phyloP scores from a whole-genome alignment of 208 protist genomes.

The Wallacemonas collosoma region DNA sequence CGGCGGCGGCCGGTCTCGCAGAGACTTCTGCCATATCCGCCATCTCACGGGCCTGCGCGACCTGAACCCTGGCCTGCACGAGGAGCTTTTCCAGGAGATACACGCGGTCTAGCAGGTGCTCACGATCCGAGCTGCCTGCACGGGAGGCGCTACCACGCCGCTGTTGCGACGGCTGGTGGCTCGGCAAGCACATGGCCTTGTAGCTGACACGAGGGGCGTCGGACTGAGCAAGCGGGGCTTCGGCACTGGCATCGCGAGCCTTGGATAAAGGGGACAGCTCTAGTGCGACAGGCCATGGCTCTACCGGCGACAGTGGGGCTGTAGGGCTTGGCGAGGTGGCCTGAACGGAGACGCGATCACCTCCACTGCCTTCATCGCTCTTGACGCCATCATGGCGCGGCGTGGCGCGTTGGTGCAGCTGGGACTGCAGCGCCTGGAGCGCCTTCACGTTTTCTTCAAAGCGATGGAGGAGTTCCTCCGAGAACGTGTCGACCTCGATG shows the following conservation, averaged over 20 bases:
- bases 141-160: background rate
- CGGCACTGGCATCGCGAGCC: too few relatives aligned
- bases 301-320: too few relatives aligned
- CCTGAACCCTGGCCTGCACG: slow-evolving; percentile 31
- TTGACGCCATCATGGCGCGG: background rate
- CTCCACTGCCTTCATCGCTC: too few relatives aligned
- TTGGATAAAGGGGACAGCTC: too few relatives aligned
- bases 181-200: background rate
- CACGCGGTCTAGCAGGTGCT: slow-evolving; percentile 26
- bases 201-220: too few relatives aligned
- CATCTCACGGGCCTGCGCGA: slow-evolving; percentile 30
- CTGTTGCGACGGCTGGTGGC: background rate
- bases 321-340: too few relatives aligned
- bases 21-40: background rate
- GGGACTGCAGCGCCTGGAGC: slow-evolving; percentile 18
- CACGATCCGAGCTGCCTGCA: background rate
- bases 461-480: slow-evolving; percentile 29
- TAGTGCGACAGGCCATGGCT: too few relatives aligned
- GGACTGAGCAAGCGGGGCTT: too few relatives aligned
- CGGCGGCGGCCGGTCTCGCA: background rate
- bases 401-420: background rate
- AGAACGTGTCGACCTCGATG: slow-evolving; percentile 40
- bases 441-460: slow-evolving; percentile 27
- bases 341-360: too few relatives aligned
- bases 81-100: slow-evolving; percentile 30